These are phyloP conservation scores for Suhomyces terraborum DNA, from an alignment of 1,139 yeast species.

Conservation along the genomic window DNA sequence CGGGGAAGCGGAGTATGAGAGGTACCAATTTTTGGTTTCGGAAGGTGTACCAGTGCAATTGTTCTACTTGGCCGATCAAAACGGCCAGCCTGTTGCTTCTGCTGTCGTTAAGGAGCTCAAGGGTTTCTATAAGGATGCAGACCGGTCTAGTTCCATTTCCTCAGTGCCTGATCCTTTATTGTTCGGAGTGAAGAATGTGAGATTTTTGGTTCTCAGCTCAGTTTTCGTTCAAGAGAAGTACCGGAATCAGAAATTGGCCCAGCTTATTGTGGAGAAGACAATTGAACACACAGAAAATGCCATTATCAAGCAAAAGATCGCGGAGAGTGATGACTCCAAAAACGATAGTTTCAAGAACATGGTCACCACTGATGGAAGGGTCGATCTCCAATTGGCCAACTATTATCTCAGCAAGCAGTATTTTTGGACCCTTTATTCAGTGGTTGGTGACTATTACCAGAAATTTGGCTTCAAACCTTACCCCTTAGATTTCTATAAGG, in stretches of 20 bases:
- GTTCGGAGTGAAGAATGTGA: slow-evolving; percentile 37
- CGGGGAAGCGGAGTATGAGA: slow-evolving; percentile 25
- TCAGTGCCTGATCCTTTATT: slow-evolving; percentile 37
- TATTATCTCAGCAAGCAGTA: slow-evolving; percentile 41
- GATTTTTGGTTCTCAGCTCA: slow-evolving; percentile 30
- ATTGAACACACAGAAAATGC: slow-evolving; percentile 37
- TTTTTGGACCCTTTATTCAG: slow-evolving; percentile 41
- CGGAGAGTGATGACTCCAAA: slow-evolving; percentile 24
- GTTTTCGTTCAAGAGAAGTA: slow-evolving; percentile 34
- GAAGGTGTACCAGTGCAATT: slow-evolving; percentile 20
- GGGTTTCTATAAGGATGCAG: slow-evolving; percentile 38
- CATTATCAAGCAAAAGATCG: slow-evolving; percentile 30
- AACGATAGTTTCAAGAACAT: slow-evolving; percentile 35
- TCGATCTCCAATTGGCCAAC: slow-evolving; percentile 36
- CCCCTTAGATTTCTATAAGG: slow-evolving; percentile 39
- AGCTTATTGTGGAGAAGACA: slow-evolving; percentile 28
- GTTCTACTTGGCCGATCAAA: slow-evolving; percentile 34
- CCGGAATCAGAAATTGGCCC: slow-evolving; percentile 37
- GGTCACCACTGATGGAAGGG: slow-evolving; percentile 32
- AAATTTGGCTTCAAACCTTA: slow-evolving; percentile 42
- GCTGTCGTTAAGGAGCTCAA: slow-evolving; percentile 28
- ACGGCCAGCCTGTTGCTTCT: slow-evolving; percentile 31
- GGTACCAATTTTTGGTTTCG: slow-evolving; percentile 18
- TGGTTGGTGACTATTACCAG: slow-evolving; percentile 35
- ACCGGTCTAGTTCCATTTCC: slow-evolving; percentile 29